Base-by-base conservation (phyloP, 2,329 filamentous ascomycete genomes). In the Ophiostoma ulmi region DNA sequence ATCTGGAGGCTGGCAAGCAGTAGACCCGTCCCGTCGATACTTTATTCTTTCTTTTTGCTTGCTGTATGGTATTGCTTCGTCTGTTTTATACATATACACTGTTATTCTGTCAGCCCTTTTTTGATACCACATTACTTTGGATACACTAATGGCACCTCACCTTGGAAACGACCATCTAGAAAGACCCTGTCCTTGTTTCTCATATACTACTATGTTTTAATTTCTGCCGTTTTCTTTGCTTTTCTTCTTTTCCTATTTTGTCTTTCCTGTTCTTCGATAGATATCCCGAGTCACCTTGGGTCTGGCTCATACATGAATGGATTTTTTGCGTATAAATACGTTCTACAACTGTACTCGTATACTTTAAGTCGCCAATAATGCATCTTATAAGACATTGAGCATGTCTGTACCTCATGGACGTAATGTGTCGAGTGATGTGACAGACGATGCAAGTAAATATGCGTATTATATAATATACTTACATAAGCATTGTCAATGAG, bases 1-100 rank as follows among this genome's bases (percentile, higher is more conserved):
- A 75, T 39, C 73, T 71, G 38, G 76, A 76, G 41, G 77, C 77
- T 13, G 69, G 68, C 66, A 48, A 48, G 55, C 41, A 55, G 35
- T 58, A 58, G 52, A 58, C n/a, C 13, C 52, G n/a, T 10, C 52
- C 4, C 13, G 6, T 58, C 26, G 7, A 26, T 55, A 3, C n/a
- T 8, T 26, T 1, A 26, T 55, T 11, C n/a, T 11, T 26, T 14
- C 22, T 58, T 22, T 26, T 11, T 58, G n/a, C 52, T 58, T 26
- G 52, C 31, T 31, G 31, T 31, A 31, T 31, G 31, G 31, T 31
- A 4, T 31, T 31, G 31, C 31, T 58, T 13, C 7, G 3, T 17
- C 11, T 26, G n/a, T 58, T 48, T 48, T 20, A 6, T 20, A 20
- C 44, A n/a, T 48, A 20, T 48, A 48, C 17, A 26, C 52, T 58